A percentile compares a stretch with the other conserved stretches of the same genome.
Conservation (phyloP, 2,329 filamentous ascomycete species). For the Epicoccum nigrum region DNA sequence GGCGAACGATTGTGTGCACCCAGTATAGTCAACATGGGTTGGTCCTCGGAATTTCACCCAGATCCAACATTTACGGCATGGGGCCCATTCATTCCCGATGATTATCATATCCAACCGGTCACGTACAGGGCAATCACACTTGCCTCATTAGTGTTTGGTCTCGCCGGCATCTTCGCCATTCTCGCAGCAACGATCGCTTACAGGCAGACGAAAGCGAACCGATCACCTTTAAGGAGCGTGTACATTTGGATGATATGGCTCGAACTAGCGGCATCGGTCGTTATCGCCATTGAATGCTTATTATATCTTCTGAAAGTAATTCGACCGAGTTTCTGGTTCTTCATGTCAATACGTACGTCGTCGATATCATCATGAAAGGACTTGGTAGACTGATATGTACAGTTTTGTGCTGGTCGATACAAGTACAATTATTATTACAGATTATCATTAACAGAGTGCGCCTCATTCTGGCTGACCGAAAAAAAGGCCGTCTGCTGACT, state of each 20-base stretch:
- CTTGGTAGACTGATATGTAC: conserved; percentile 7
- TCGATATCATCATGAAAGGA: no score
- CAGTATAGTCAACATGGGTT: conserved; percentile 6
- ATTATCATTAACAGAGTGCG: conserved; percentile 40
- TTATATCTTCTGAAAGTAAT: conserved; percentile 39
- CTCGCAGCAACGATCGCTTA: conserved; percentile 40
- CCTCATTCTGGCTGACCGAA: conserved; percentile 28
- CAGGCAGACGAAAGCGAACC: conserved; percentile 30
- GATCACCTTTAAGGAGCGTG: conserved; percentile 35
- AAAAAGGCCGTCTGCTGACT: conserved; percentile 22
- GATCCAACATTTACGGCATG: conserved; percentile 29
- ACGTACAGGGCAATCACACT: conserved; percentile 27
- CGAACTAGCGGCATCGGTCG: conserved; percentile 52
- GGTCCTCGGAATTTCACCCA: conserved; percentile 21
- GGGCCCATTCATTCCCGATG: conserved; percentile 34
- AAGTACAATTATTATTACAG: conserved; percentile 39
- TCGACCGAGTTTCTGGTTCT: conserved; percentile 43
- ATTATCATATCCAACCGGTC: conserved; percentile 26
- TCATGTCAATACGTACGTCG: conserved; percentile 34
- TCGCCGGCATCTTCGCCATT: conserved; percentile 28
- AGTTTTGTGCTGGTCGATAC: conserved; percentile 35
- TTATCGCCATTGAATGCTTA: conserved; percentile 49
- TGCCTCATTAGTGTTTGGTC: conserved; percentile 26
- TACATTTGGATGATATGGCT: conserved; percentile 58
- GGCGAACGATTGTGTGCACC: neutral